phyloP scores from a whole-genome alignment of 108 stramenopile genomes.

The Hondaea fermentalgiana region DNA sequence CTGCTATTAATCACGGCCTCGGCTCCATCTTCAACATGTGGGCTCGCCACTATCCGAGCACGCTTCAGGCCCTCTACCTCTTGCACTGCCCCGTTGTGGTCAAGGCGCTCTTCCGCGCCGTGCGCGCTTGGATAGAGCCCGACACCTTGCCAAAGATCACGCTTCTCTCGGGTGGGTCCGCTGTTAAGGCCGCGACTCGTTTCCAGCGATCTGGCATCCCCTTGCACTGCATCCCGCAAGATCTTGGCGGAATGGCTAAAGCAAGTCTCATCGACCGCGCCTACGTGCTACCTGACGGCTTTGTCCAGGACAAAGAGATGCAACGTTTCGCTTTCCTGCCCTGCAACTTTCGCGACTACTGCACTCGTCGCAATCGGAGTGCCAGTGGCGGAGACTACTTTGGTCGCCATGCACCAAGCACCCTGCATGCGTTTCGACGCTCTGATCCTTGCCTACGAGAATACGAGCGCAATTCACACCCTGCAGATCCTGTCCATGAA shows the following conservation, averaged over 20 bases:
- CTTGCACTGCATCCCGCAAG: not conserved
- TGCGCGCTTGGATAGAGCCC: not conserved
- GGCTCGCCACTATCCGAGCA: not conserved
- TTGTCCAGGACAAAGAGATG: not conserved
- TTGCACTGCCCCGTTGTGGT: not conserved
- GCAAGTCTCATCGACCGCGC: not conserved
- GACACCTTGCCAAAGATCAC: not conserved
- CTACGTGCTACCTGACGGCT: not conserved
- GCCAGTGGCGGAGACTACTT: no score
- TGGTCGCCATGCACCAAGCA: no score
- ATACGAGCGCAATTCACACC: no score
- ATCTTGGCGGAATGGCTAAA: not conserved
- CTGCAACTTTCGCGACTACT: not conserved
- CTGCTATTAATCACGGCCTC: not conserved
- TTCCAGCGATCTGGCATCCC: not conserved
- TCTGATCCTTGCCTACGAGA: no score
- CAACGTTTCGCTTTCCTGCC: not conserved
- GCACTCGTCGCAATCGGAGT: not conserved
- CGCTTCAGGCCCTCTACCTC: not conserved
- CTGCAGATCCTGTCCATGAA: no score
- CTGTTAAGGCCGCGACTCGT: not conserved
- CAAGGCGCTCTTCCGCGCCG: not conserved
- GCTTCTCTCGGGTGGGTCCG: not conserved
- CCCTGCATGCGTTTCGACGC: no score
- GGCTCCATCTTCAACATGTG: not conserved